Conservation (phyloP, 2,329 filamentous ascomycete genomes). For the Xylaria arbuscula region DNA sequence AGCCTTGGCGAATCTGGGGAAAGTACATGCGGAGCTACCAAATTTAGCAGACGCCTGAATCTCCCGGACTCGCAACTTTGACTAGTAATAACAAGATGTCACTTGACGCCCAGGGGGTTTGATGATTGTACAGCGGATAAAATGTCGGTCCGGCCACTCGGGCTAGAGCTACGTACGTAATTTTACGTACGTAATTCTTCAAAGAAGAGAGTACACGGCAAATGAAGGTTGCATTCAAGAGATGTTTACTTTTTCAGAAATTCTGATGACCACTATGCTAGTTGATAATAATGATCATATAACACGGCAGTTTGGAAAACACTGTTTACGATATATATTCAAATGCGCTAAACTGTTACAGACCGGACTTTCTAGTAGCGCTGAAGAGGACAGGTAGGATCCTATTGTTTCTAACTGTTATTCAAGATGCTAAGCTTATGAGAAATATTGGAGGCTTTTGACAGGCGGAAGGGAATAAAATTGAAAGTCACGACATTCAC, state of each 20-base stretch:
- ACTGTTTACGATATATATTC: neutral
- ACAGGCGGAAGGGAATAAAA: too few relatives aligned
- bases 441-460: too few relatives aligned
- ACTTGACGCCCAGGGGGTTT: conserved; percentile 23
- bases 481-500: too few relatives aligned
- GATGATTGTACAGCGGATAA: conserved; percentile 27
- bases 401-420: neutral
- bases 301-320: conserved; percentile 24
- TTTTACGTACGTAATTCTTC: conserved; percentile 6
- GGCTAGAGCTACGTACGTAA: conserved; percentile 16
- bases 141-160: conserved; percentile 26
- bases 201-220: conserved; percentile 9
- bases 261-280: neutral
- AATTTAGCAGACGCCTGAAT: conserved; percentile 29
- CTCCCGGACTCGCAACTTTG: conserved; percentile 32
- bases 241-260: neutral
- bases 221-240: conserved; percentile 4
- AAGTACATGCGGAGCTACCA: conserved; percentile 18
- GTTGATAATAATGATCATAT: neutral
- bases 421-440: neutral
- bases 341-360: too few relatives aligned
- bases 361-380: too few relatives aligned
- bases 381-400: too few relatives aligned
- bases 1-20: conserved; percentile 26
- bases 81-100: conserved; percentile 29